A percentile compares a stretch with the other conserved stretches of the same genome.
phyloP scores from a whole-genome alignment of 2,329 filamentous ascomycete species.

The Massarina eburnea region DNA sequence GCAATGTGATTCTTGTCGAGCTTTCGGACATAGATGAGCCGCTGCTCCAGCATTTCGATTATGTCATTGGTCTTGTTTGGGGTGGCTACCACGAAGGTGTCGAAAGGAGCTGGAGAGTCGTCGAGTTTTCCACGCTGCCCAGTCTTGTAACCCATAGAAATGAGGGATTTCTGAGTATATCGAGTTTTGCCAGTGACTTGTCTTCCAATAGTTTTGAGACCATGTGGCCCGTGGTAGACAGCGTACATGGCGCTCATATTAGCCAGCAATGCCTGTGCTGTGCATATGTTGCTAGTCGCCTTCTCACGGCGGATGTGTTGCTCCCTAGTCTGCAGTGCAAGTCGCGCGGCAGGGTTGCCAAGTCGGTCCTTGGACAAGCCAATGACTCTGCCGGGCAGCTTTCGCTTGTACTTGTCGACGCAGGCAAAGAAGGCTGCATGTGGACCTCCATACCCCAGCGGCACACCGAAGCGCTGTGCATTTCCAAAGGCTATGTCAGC shows the following conservation, averaged over 20 bases:
- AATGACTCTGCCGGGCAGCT: slow-evolving; percentile 87
- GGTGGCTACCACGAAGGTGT: slow-evolving; percentile 71
- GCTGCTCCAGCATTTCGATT: slow-evolving; percentile 54
- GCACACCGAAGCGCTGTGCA: slow-evolving; percentile 87
- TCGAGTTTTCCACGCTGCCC: slow-evolving; percentile 59
- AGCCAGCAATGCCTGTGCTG: slow-evolving; percentile 86
- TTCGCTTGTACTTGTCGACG: slow-evolving; percentile 87
- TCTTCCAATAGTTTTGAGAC: slow-evolving; percentile 80
- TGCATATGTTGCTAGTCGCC: slow-evolving; percentile 97
- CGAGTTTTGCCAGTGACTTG: slow-evolving; percentile 72
- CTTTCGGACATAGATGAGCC: slow-evolving; percentile 63
- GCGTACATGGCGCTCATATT: slow-evolving; percentile 97
- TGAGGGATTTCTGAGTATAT: slow-evolving; percentile 66
- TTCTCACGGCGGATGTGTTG: slow-evolving; percentile 96
- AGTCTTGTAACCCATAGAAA: slow-evolving; percentile 65
- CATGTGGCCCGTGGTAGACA: slow-evolving; percentile 85
- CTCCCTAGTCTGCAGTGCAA: slow-evolving; percentile 89
- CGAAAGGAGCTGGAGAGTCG: slow-evolving; percentile 67
- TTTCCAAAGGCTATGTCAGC: slow-evolving; percentile 95
- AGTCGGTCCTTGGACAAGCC: slow-evolving; percentile 89
- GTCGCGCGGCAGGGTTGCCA: slow-evolving; percentile 76
- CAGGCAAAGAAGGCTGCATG: slow-evolving; percentile 96
- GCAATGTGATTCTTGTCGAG: slow-evolving; percentile 64
- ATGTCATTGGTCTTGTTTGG: slow-evolving; percentile 55
- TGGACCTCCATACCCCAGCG: slow-evolving; percentile 89